Evolutionary conservation across 2,329 filamentous ascomycete genomes (phyloP).

Genomic region (Juglanconis sp.): DNA sequence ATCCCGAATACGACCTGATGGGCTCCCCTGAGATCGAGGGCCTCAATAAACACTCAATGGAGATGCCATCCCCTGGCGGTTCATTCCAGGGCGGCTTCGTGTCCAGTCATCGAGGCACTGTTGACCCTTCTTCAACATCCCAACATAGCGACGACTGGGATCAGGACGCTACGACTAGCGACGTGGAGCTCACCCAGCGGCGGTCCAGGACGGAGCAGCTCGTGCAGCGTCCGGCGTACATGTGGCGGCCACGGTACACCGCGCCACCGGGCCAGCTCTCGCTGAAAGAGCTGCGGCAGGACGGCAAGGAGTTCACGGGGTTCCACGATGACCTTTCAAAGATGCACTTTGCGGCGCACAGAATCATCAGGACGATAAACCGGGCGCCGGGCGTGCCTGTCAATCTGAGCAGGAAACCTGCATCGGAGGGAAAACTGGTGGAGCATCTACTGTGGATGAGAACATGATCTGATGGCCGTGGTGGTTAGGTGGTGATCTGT

Average conservation of each 20-base stretch:
- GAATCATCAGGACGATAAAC: neutral
- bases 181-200: neutral
- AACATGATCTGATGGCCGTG: neutral
- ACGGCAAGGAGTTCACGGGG: conserved; percentile 14
- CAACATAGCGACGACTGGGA: neutral
- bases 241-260: conserved; percentile 5
- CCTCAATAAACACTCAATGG: neutral
- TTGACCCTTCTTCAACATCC: neutral
- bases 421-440: neutral
- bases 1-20: neutral
- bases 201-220: conserved; percentile 7
- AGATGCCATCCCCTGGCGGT: neutral
- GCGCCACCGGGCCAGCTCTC: neutral
- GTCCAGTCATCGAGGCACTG: neutral
- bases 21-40: neutral
- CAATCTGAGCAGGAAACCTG: neutral
- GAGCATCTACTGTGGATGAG: conserved; percentile 6
- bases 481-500: neutral
- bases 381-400: conserved; percentile 8
- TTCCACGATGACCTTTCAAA: conserved; percentile 10
- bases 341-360: conserved; percentile 9
- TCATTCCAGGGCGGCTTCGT: neutral
- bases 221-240: conserved; percentile 16
- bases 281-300: neutral
- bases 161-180: neutral